Percentiles rank a stretch among this genome's conserved stretches.
phyloP scores from a whole-genome alignment of 805 yeast species.

The Starmerella stigmatis region DNA sequence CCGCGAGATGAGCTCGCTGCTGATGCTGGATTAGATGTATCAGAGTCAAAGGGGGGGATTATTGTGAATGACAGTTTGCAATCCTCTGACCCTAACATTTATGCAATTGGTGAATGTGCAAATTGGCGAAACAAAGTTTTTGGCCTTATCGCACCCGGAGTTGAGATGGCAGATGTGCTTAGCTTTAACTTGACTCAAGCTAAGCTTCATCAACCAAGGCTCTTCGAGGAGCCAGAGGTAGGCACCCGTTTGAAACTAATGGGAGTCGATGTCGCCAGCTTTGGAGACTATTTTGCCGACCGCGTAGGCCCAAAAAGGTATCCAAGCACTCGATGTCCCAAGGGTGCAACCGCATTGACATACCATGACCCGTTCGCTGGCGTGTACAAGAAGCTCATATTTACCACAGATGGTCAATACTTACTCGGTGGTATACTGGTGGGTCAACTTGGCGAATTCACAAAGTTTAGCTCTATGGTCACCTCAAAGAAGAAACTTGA shows the following conservation, averaged over 20 bases:
- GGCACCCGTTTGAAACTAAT: constrained; percentile 33
- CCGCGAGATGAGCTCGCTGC: constrained; percentile 33
- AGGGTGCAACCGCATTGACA: constrained; percentile 26
- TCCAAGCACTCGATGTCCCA: constrained; percentile 21
- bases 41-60: constrained; percentile 29
- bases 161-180: constrained; percentile 34
- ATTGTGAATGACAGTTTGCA: constrained; percentile 27
- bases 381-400: constrained; percentile 30
- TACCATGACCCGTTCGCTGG: constrained; percentile 33
- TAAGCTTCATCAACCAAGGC: constrained; percentile 27
- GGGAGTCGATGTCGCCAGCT: constrained; percentile 35
- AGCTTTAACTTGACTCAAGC: constrained; percentile 33
- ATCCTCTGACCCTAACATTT: constrained; percentile 28
- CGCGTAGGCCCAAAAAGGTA: constrained; percentile 32
- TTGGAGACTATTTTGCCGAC: constrained; percentile 35
- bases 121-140: constrained; percentile 32
- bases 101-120: constrained; percentile 34
- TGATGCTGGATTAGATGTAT: constrained; percentile 21
- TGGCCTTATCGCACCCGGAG: constrained; percentile 35
- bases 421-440: constrained; percentile 34
- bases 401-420: constrained; percentile 32
- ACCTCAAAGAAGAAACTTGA: constrained; percentile 29
- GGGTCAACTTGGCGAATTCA: constrained; percentile 31
- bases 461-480: constrained; percentile 29
- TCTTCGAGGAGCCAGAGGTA: constrained; percentile 31